Evolutionary conservation across 495 filamentous ascomycete species (phyloP).

Genomic region (Venustampulla echinocandica): DNA sequence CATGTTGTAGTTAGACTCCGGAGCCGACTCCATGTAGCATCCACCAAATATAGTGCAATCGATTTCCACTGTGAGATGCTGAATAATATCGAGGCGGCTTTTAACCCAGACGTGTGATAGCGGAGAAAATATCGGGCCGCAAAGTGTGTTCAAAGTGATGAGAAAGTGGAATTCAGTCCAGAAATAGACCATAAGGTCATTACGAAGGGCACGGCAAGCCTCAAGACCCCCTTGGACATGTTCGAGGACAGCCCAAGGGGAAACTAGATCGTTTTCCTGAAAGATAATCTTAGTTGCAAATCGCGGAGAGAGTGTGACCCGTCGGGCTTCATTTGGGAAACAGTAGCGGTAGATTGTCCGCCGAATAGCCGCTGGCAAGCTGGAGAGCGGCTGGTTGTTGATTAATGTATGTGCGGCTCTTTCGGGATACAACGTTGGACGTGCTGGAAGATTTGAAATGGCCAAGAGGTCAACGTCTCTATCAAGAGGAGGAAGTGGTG

Average conservation of each 20-base stretch:
- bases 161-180: conserved; percentile 22
- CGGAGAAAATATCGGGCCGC: conserved; percentile 16
- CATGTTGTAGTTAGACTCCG: conserved; percentile 6
- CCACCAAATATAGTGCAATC: conserved; percentile 21
- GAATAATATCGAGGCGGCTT: conserved; percentile 9
- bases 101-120: conserved; percentile 18
- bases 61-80: conserved; percentile 19
- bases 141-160: conserved; percentile 15
- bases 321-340: conserved; percentile 9
- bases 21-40: conserved; percentile 1
- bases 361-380: conserved; percentile 9
- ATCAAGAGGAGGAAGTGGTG: too few species aligned
- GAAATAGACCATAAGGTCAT: conserved; percentile 21
- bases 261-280: conserved; percentile 9
- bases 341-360: conserved; percentile 15
- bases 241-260: conserved; percentile 17
- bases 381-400: conserved; percentile 2
- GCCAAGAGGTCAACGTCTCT: neutral
- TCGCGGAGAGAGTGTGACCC: conserved; percentile 11
- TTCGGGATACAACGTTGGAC: neutral
- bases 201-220: conserved; percentile 8
- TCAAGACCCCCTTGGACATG: conserved; percentile 15
- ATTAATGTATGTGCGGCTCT: neutral
- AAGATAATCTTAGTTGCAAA: conserved; percentile 18
- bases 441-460: neutral